phyloP scores from a whole-genome alignment of 2,329 filamentous ascomycete genomes.

The Xylariaceae sp. region DNA sequence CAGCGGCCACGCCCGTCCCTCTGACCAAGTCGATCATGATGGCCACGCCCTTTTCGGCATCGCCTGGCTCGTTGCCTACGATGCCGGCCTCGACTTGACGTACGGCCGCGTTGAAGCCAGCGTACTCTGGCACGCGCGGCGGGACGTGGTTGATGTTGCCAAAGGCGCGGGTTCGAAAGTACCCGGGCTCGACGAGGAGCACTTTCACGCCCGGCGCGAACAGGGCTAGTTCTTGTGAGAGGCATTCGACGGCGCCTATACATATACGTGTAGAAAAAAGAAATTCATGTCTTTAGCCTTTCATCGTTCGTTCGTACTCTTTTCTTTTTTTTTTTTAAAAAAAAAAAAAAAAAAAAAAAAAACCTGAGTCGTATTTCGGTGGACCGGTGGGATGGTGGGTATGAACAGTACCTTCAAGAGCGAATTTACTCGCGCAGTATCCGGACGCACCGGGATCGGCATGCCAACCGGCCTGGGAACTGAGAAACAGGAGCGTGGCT shows the following conservation, averaged over 20 bases:
- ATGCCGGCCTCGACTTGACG: constrained; percentile 27
- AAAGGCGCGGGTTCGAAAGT: constrained; percentile 39
- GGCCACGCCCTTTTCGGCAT: constrained; percentile 23
- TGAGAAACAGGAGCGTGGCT: constrained; percentile 33
- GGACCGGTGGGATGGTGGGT: neutral
- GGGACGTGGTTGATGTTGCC: constrained; percentile 31
- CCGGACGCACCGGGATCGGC: constrained; percentile 28
- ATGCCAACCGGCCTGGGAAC: constrained; percentile 34
- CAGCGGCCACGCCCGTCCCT: constrained; percentile 39
- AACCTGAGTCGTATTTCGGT: too few species aligned
- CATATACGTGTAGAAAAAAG: too few species aligned
- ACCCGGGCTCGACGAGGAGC: constrained; percentile 38
- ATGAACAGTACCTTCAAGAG: constrained; percentile 21
- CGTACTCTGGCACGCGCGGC: constrained; percentile 25
- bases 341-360: too few species aligned
- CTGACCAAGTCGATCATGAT: constrained; percentile 25
- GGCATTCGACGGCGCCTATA: constrained; percentile 29
- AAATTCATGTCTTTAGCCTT: neutral
- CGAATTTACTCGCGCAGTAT: constrained; percentile 24
- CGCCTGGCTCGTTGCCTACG: constrained; percentile 25
- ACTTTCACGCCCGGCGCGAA: constrained; percentile 32
- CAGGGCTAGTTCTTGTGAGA: constrained; percentile 31
- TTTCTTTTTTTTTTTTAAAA: too few species aligned
- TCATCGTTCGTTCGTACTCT: too few species aligned
- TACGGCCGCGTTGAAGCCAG: constrained; percentile 30